Conservation (phyloP, 2,329 filamentous ascomycete genomes). For the Paramyrothecium roridum region DNA sequence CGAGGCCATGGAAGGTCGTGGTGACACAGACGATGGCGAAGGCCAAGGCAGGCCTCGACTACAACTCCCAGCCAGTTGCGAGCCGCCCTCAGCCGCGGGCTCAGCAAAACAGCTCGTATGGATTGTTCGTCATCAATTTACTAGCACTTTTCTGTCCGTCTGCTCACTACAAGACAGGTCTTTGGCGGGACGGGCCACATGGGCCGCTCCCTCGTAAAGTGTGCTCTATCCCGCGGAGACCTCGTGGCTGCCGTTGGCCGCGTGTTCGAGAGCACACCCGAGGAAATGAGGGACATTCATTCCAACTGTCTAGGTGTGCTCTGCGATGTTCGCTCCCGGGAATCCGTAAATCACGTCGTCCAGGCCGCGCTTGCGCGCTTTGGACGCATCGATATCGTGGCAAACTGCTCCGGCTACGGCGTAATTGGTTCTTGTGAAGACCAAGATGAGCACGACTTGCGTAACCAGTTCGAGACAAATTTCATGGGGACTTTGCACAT, state of each 20-base stretch:
- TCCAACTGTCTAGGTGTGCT: slow-evolving; percentile 74
- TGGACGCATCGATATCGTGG: slow-evolving; percentile 81
- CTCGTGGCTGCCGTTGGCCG: slow-evolving; percentile 83
- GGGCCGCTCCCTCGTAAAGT: slow-evolving; percentile 84
- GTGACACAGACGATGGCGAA: slow-evolving; percentile 20
- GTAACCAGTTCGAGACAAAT: slow-evolving; percentile 96
- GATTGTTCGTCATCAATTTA: slow-evolving; percentile 60
- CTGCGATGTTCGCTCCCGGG: slow-evolving; percentile 82
- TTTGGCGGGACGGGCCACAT: slow-evolving; percentile 98
- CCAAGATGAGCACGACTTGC: slow-evolving; percentile 91
- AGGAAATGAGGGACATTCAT: slow-evolving; percentile 70
- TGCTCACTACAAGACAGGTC: slow-evolving; percentile 48
- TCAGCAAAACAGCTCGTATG: slow-evolving; percentile 77
- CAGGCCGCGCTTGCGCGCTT: slow-evolving; percentile 70
- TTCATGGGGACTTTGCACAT: slow-evolving; percentile 96
- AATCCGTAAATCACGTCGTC: slow-evolving; percentile 72
- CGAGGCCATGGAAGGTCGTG: slow-evolving; percentile 18
- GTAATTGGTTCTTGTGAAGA: slow-evolving; percentile 96
- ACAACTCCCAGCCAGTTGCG: slow-evolving; percentile 77
- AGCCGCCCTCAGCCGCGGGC: slow-evolving; percentile 71
- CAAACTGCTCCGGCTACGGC: slow-evolving; percentile 91
- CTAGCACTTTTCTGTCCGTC: slow-evolving; percentile 1
- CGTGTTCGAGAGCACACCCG: slow-evolving; percentile 70
- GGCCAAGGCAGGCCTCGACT: slow-evolving; percentile 29
- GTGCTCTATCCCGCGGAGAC: slow-evolving; percentile 76